Percentiles rank a stretch among this genome's conserved stretches.
Evolutionary conservation across 805 yeast genomes (phyloP).

Genomic region (Yamadazyma olivae): DNA sequence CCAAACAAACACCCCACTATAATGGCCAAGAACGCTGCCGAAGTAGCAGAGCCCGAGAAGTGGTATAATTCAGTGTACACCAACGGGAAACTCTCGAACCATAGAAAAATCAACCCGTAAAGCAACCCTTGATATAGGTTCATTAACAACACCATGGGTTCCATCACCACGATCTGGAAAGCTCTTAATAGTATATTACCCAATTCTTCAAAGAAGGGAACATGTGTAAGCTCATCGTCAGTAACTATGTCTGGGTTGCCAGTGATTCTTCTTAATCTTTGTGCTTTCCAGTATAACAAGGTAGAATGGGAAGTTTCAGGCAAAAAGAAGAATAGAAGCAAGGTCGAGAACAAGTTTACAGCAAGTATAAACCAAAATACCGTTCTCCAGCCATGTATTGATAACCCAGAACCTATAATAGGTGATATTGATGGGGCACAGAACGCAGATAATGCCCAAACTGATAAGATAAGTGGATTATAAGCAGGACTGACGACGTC

Average conservation of each 20-base stretch:
- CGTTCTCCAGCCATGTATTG: conserved; percentile 5
- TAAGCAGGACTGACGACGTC: conserved; percentile 45
- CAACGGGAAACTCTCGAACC: conserved; percentile 63
- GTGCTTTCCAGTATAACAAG: conserved; percentile 45
- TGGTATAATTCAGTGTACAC: conserved; percentile 43
- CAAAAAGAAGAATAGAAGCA: conserved; percentile 3
- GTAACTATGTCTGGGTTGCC: conserved; percentile 44
- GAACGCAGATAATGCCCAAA: conserved; percentile 54
- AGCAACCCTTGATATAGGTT: conserved; percentile 49
- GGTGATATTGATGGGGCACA: conserved; percentile 59
- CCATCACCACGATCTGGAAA: conserved; percentile 43
- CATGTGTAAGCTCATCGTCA: conserved; percentile 32
- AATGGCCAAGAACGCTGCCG: conserved; percentile 19
- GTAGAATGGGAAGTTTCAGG: conserved; percentile 38
- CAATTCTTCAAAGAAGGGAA: conserved; percentile 14
- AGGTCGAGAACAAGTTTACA: conserved; percentile 2
- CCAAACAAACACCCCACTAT: conserved; percentile 6
- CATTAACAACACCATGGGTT: conserved; percentile 55
- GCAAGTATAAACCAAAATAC: conserved; percentile 9
- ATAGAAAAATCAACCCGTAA: conserved; percentile 52
- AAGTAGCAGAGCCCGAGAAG: conserved; percentile 48
- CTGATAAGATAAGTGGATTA: conserved; percentile 43
- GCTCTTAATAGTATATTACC: conserved; percentile 43
- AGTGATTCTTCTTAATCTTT: conserved; percentile 45
- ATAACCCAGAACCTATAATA: conserved; percentile 10